Evolutionary conservation across 2,329 filamentous ascomycete genomes (phyloP).

Genomic region (Penicillium paneum): DNA sequence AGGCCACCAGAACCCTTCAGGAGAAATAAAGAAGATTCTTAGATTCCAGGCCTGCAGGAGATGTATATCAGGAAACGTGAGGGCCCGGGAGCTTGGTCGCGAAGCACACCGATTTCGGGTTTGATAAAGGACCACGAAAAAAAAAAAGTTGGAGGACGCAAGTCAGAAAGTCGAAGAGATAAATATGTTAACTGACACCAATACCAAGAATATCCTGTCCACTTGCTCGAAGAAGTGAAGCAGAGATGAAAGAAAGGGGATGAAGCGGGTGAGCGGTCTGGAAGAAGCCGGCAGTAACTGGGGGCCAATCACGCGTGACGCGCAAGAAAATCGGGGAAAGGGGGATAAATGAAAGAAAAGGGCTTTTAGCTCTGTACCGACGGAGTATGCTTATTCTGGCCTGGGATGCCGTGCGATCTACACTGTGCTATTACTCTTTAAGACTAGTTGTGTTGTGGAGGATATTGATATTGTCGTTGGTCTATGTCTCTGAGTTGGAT

Average conservation of each 20-base stretch:
- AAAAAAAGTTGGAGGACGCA: background rate
- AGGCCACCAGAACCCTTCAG: conserved; percentile 7
- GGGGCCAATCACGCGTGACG: conserved; percentile 19
- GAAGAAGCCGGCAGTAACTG: conserved; percentile 15
- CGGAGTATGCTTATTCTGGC: conserved; percentile 3
- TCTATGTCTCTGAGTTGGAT: background rate
- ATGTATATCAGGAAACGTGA: conserved; percentile 11
- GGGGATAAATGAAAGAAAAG: conserved; percentile 8
- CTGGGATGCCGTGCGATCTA: conserved; percentile 6
- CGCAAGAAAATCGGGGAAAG: conserved; percentile 14
- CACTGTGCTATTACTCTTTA: background rate
- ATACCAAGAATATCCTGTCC: background rate
- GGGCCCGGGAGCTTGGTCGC: conserved; percentile 16
- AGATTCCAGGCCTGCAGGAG: conserved; percentile 1
- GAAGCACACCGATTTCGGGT: conserved; percentile 10
- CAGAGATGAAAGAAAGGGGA: conserved; percentile 24
- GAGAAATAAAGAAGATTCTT: background rate
- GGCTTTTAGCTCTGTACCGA: background rate
- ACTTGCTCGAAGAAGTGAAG: conserved; percentile 4
- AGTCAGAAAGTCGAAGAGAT: background rate
- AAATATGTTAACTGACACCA: background rate
- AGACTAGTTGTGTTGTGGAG: background rate
- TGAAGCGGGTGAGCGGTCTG: conserved; percentile 22
- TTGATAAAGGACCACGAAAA: background rate
- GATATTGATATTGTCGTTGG: background rate